Conservation (phyloP, 106 monocot genomes). For the Phalaenopsis equestris region DNA sequence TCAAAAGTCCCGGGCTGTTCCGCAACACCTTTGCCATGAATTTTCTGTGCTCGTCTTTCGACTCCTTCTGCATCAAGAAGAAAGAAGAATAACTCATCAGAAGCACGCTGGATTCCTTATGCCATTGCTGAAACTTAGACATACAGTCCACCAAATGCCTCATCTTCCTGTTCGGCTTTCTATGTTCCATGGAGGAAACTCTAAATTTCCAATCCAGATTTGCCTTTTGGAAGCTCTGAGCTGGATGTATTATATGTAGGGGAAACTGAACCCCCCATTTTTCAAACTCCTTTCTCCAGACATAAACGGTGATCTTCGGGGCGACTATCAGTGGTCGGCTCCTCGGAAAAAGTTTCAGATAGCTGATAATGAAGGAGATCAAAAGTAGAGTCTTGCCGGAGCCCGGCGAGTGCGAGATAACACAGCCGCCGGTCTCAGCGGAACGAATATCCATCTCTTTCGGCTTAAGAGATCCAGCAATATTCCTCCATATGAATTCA, state of each 20-base stretch:
- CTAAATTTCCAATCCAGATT: constrained; percentile 9
- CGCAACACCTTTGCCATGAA: constrained; percentile 46
- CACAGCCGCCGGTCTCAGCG: constrained; percentile 52
- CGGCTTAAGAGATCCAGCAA: constrained; percentile 39
- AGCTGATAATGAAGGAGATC: constrained; percentile 58
- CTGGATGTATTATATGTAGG: constrained; percentile 33
- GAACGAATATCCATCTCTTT: constrained; percentile 25
- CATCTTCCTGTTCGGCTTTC: constrained; percentile 31
- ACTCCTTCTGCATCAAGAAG: constrained; percentile 27
- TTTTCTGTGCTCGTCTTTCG: constrained; percentile 19
- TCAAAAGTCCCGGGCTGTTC: constrained; percentile 50
- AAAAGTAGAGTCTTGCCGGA: constrained; percentile 67
- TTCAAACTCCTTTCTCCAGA: constrained; percentile 61
- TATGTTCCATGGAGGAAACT: not conserved
- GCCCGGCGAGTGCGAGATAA: constrained; percentile 76
- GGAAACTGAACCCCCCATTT: constrained; percentile 66
- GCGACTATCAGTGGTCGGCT: constrained; percentile 61
- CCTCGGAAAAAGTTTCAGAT: constrained; percentile 40
- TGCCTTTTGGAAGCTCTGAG: constrained; percentile 23
- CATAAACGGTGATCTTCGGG: constrained; percentile 53
- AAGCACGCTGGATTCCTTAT: constrained; percentile 47
- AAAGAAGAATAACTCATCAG: constrained; percentile 72
- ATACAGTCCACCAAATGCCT: constrained; percentile 41
- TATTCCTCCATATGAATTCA: constrained; percentile 71
- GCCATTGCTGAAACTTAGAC: constrained; percentile 55